Base-by-base conservation (phyloP, 1,284 basidiomycete species). In the Trichosporon sp. region DNA sequence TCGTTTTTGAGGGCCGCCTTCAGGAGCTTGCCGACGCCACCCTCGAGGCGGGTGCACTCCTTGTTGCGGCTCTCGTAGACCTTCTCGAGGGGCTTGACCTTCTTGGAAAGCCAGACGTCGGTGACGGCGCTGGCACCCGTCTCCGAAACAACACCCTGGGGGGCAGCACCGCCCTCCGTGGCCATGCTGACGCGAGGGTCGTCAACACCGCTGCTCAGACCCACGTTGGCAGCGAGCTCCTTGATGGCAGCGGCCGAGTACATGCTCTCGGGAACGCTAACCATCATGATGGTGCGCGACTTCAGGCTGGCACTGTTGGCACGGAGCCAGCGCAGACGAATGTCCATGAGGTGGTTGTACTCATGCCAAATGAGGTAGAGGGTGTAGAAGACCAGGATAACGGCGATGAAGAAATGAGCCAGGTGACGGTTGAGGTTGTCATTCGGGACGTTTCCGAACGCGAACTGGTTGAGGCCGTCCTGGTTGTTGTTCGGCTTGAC, bases 211-310 rank as follows among this genome's bases (percentile, higher is more conserved):
- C 76, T 3, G 69, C 65, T 51, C 47, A 60, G 27, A 29, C 56
- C 56, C 18, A 29, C 27, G 27, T 29, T n/a, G 8, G 70, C 85
- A 58, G 84, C 86, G 34, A 98, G 86, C 25, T 90, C 89, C 23
- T 87, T 84, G 72, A 85, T 73, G 18, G 77, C 74, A 0, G 75
- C 51, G 62, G 82, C 81, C 58, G 82, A 83, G 72, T 94, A 88
- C 76, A 91, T 90, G 67, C 89, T 87, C 58, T 87, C 83, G n/a
- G 95, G 94, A 7, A 99, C 89, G 60, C 93, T 93, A 15, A 93
- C 93, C 73, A 98, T 86, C 62, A 95, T 88, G 21, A 99, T 87
- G 2, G 95, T 97, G 74, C 90, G 91, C 1, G 95, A 91, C 83
- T 95, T 92, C 0, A 91, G 88, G 6, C 89, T 88, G 44, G 86